A percentile compares a stretch with the other conserved stretches of the same genome.
Conservation (phyloP, 805 yeast species). For the Zygoascus bituminiphila region DNA sequence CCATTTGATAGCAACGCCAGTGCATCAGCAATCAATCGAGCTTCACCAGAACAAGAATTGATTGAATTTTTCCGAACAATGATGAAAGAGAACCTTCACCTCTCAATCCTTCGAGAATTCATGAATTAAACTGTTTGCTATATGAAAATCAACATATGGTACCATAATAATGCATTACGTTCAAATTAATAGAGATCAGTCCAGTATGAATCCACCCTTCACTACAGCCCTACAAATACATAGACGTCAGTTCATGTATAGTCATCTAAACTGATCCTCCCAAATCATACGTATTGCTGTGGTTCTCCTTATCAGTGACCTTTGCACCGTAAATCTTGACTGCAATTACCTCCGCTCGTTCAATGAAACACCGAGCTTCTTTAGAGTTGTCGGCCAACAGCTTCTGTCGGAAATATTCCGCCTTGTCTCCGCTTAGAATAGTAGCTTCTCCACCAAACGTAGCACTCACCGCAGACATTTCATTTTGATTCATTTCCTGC, state of each 20-base stretch:
- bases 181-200: no score
- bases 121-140: no score
- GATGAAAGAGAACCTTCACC: no score
- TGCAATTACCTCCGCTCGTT: constrained; percentile 56
- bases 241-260: background rate
- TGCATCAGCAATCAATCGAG: no score
- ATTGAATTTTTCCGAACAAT: no score
- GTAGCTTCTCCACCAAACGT: constrained; percentile 69
- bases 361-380: constrained; percentile 44
- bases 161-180: no score
- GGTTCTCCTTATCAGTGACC: constrained; percentile 61
- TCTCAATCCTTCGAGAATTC: no score
- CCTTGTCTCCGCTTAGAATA: constrained; percentile 44
- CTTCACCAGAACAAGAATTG: no score
- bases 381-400: constrained; percentile 58
- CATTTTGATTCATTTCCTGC: constrained; percentile 70
- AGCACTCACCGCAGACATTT: constrained; percentile 71
- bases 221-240: no score
- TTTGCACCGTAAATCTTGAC: constrained; percentile 60
- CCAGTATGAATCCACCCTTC: no score
- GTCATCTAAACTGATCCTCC: background rate
- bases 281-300: constrained; percentile 9
- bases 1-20: no score
- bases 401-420: constrained; percentile 51
- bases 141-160: no score